Evolutionary conservation across 2,329 filamentous ascomycete species (phyloP), one percentile per base, ranked within the genome.

Genomic region (Elsinoe batatas): DNA sequence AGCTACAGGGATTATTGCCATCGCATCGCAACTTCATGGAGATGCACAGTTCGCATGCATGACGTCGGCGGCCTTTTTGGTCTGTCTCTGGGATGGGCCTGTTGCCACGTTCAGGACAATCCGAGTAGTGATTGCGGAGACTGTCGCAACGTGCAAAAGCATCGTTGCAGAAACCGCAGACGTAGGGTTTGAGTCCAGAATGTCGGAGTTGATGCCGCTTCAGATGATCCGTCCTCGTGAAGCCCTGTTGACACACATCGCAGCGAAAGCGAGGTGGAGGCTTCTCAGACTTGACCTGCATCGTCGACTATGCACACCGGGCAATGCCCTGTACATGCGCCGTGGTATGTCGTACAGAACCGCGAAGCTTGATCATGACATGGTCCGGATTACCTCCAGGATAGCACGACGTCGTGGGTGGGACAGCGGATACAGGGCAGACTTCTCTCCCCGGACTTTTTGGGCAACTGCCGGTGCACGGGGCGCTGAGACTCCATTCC

Each of bases 191-290:
- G 40, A 55, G 30, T 20, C 53, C 53, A n/a, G 53, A 55, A 36
- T 55, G 53, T 42, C 53, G 40, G 17, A 55, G 53, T 8, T 44
- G 40, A 20, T 55, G 53, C 12, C 53, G 53, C 32, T 55, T 55
- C 18, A 55, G 40, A 38, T 55, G 53, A 20, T 55, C 53, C 5
- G 53, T 55, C 53, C 53, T 44, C 10, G 53, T 55, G 40, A 55
- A 55, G 53, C 53, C 53, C 30, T 55, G 53, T 22, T 55, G 53
- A 18, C 53, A 55, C 40, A 55, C 53, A 17, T 55, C 53, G 53
- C 53, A 55, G 5, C 53, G 53, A 37, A 55, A 55, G 38, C 53
- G 53, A 32, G 53, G 53, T 17, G 38, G 53, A 37, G 53, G 38
- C 53, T 47, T 55, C 40, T 55, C 53, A 4, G 12, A 12, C 13